Evolutionary conservation across 2,329 filamentous ascomycete genomes (phyloP).

Genomic region (Paracorniculantispora psalliotae): DNA sequence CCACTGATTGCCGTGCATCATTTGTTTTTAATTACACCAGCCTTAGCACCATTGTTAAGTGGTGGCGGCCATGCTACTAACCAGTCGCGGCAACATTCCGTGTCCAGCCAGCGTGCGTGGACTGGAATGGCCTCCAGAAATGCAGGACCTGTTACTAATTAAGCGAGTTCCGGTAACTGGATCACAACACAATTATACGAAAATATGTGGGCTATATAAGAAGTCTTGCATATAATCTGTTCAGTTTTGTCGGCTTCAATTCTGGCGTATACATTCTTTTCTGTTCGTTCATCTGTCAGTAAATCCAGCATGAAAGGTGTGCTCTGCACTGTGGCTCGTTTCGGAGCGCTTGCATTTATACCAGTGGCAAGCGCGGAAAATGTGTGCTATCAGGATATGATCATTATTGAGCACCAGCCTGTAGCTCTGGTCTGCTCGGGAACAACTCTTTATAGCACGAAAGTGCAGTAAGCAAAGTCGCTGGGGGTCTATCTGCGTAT

Average conservation of each 20-base stretch:
- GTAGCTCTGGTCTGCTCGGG: neutral
- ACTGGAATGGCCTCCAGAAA: neutral
- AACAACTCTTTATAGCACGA: neutral
- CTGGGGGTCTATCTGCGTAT: neutral
- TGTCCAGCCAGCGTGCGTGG: neutral
- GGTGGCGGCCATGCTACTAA: neutral
- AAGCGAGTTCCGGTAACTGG: neutral
- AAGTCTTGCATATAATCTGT: neutral
- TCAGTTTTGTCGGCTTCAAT: neutral
- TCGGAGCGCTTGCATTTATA: neutral
- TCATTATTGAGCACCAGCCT: neutral
- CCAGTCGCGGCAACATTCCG: neutral
- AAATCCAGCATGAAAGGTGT: neutral
- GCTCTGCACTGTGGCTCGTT: neutral
- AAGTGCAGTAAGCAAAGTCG: neutral
- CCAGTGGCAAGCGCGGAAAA: neutral
- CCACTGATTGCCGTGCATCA: neutral
- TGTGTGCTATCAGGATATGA: neutral
- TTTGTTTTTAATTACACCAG: neutral
- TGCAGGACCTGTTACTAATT: neutral
- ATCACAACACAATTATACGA: neutral
- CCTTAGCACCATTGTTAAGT: neutral
- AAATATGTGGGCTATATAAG: neutral
- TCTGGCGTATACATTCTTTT: neutral
- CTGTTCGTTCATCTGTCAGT: neutral